Conservation (phyloP, 805 yeast species). For the Sporopachydermia quercuum region DNA sequence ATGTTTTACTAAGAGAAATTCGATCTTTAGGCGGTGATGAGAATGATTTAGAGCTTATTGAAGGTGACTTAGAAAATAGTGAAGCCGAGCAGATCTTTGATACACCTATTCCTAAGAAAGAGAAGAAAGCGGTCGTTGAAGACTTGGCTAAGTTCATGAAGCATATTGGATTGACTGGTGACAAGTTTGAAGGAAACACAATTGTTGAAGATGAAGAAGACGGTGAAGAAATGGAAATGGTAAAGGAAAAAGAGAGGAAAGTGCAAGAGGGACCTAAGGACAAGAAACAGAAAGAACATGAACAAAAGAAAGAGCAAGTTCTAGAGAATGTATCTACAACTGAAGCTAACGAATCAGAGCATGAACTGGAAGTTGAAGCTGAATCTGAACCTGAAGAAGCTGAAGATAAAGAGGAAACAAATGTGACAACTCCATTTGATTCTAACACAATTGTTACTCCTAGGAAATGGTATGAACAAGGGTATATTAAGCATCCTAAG, state of each 20-base stretch:
- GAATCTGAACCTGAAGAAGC: conserved; percentile 3
- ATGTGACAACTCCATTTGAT: conserved; percentile 16
- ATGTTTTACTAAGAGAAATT: conserved; percentile 51
- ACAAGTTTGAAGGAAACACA: conserved; percentile 16
- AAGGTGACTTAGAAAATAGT: conserved; percentile 24
- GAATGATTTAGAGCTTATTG: conserved; percentile 55
- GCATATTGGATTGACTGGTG: conserved; percentile 44
- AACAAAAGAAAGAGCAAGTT: conserved; percentile 11
- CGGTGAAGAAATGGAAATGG: conserved; percentile 12
- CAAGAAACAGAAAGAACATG: conserved; percentile 10
- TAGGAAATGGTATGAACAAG: conserved; percentile 8
- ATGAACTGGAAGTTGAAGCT: conserved; percentile 5
- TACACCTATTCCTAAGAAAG: conserved; percentile 12
- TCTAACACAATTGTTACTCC: conserved; percentile 13
- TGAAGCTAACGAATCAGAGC: conserved; percentile 14
- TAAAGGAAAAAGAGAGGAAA: conserved; percentile 11
- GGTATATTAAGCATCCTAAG: conserved; percentile 8
- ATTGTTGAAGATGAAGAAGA: conserved; percentile 12
- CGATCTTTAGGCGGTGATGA: conserved; percentile 75
- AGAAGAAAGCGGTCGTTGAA: conserved; percentile 22
- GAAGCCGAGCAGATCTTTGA: conserved; percentile 10
- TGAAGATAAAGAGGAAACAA: conserved; percentile 6
- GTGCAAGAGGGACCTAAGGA: conserved; percentile 12
- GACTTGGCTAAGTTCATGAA: conserved; percentile 53
- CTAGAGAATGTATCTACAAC: conserved; percentile 13